Percentiles rank a stretch among this genome's conserved stretches.
Evolutionary conservation across 768 basidiomycete species (phyloP).

Genomic region (Trametes cubensis): DNA sequence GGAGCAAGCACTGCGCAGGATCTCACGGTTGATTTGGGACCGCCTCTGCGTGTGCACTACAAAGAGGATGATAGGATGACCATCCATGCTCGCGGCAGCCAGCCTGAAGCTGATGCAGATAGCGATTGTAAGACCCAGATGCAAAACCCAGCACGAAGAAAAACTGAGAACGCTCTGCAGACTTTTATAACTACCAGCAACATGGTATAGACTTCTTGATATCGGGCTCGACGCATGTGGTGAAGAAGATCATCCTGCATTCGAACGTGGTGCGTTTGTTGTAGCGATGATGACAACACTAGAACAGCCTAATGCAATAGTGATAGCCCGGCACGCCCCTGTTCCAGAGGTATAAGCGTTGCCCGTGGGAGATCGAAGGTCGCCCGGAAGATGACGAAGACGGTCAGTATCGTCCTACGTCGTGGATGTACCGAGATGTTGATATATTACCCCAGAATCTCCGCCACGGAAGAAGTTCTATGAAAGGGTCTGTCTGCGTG

Average conservation of each 20-base stretch:
- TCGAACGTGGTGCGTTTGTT: slow-evolving; percentile 79
- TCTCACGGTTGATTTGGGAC: slow-evolving; percentile 74
- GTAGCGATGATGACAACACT: background rate
- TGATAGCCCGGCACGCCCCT: slow-evolving; percentile 81
- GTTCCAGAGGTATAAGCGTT: slow-evolving; percentile 90
- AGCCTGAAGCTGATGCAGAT: slow-evolving; percentile 51
- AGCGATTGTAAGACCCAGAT: slow-evolving; percentile 48
- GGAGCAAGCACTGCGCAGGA: slow-evolving; percentile 85
- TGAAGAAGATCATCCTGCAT: slow-evolving; percentile 85
- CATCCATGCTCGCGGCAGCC: slow-evolving; percentile 61
- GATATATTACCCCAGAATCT: slow-evolving; percentile 50
- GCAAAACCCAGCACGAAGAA: background rate
- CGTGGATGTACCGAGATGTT: background rate
- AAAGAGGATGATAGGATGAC: slow-evolving; percentile 90
- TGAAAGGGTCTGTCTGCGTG: slow-evolving; percentile 54
- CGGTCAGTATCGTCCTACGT: slow-evolving; percentile 43
- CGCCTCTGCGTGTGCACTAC: slow-evolving; percentile 76
- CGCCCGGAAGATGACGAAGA: slow-evolving; percentile 83
- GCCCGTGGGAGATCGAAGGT: slow-evolving; percentile 87
- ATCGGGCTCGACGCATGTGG: slow-evolving; percentile 66
- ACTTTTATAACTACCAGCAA: slow-evolving; percentile 94
- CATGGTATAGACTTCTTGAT: slow-evolving; percentile 89
- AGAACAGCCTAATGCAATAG: background rate
- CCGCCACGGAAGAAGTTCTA: slow-evolving; percentile 75
- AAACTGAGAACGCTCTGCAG: slow-evolving; percentile 40